phyloP scores from a whole-genome alignment of 1,284 basidiomycete species.

The Sphaerobolus stellatus region DNA sequence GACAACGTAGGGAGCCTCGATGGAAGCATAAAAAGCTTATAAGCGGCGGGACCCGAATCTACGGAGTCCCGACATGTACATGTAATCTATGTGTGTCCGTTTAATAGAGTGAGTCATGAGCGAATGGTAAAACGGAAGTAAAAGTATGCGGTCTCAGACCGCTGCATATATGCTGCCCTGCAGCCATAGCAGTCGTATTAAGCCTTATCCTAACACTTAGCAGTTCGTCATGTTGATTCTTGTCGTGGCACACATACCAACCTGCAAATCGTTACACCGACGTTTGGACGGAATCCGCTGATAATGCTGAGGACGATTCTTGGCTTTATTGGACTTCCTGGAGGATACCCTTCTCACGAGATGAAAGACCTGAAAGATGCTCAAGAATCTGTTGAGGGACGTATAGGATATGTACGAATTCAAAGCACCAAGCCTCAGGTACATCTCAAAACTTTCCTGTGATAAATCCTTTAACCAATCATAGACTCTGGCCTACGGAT shows the following conservation, averaged over 20 bases:
- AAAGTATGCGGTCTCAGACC: too few species aligned
- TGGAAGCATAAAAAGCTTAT: too few species aligned
- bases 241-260: constrained; percentile 18
- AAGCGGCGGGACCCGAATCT: too few species aligned
- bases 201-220: too few species aligned
- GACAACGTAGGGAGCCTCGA: too few species aligned
- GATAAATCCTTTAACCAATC: neutral
- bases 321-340: constrained; percentile 15
- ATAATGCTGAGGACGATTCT: constrained; percentile 11
- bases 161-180: too few species aligned
- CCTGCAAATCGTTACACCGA: constrained; percentile 11
- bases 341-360: constrained; percentile 17
- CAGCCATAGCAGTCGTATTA: too few species aligned
- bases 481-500: constrained; percentile 18
- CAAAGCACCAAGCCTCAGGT: constrained; percentile 20
- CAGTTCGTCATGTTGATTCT: constrained; percentile 15
- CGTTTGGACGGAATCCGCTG: constrained; percentile 12
- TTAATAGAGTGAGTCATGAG: too few species aligned
- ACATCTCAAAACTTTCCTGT: neutral
- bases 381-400: constrained; percentile 5
- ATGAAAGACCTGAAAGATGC: constrained; percentile 14
- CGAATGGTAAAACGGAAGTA: too few species aligned
- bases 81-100: too few species aligned
- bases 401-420: constrained; percentile 14
- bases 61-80: too few species aligned